Evolutionary conservation across 371 early-diverging fungal genomes (phyloP).

Genomic region (Mucor lusitanicus): DNA sequence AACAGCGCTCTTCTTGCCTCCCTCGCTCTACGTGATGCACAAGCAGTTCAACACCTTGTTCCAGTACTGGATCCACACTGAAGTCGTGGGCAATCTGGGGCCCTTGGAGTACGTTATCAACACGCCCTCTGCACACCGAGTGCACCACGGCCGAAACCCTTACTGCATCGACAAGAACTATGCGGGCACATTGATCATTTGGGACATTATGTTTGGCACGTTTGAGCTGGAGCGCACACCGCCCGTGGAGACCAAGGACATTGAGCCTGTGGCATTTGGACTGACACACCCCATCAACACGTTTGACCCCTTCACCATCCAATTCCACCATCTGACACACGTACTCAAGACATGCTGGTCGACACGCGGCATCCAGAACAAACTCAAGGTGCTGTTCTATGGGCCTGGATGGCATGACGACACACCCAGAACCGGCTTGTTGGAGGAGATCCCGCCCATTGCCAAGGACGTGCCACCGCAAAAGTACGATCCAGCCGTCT

Average conservation of each 20-base stretch:
- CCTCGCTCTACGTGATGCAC: conserved; percentile 51
- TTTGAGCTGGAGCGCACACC: conserved; percentile 47
- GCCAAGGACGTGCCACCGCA: conserved; percentile 42
- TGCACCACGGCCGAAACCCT: conserved; percentile 62
- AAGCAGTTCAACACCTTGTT: conserved; percentile 51
- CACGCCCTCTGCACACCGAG: conserved; percentile 59
- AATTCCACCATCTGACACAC: conserved; percentile 48
- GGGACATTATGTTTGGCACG: conserved; percentile 63
- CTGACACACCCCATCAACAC: conserved; percentile 59
- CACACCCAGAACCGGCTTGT: conserved; percentile 44
- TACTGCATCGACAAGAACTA: conserved; percentile 67
- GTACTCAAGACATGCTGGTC: conserved; percentile 34
- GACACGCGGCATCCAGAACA: conserved; percentile 43
- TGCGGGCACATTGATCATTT: conserved; percentile 59
- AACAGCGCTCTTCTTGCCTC: conserved; percentile 49
- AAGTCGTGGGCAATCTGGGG: conserved; percentile 36
- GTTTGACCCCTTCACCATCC: conserved; percentile 55
- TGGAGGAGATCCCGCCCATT: conserved; percentile 50
- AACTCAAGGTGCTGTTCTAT: conserved; percentile 55
- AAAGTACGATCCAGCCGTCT: conserved; percentile 49
- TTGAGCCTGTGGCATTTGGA: conserved; percentile 57
- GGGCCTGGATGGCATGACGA: conserved; percentile 63
- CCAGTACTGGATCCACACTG: conserved; percentile 54
- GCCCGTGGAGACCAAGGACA: neutral
- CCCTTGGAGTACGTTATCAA: conserved; percentile 60